Percentiles rank a stretch among this genome's conserved stretches.
phyloP scores from a whole-genome alignment of 768 basidiomycete species.

The Tylopilus subfusipes region DNA sequence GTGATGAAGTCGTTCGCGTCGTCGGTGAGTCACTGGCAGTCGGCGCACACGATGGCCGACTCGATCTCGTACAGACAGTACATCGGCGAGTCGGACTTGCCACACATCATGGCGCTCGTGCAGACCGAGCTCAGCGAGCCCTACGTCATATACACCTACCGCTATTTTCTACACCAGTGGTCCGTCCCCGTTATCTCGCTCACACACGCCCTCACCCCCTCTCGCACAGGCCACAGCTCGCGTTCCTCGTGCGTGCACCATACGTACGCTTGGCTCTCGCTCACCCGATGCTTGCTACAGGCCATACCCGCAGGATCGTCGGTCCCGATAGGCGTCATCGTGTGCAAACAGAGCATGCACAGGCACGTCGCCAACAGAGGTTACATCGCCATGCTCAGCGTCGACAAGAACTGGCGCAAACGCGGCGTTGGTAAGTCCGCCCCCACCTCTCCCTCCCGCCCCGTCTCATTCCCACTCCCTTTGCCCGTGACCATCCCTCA shows the following conservation, averaged over 20 bases:
- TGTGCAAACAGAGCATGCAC: conserved; percentile 96
- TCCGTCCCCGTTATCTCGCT: conserved; percentile 37
- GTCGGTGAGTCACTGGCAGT: too few species aligned
- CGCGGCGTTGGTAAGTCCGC: conserved; percentile 80
- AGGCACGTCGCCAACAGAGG: conserved; percentile 73
- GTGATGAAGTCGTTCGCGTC: background rate
- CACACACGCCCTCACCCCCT: background rate
- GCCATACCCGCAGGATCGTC: conserved; percentile 31
- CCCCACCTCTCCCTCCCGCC: background rate
- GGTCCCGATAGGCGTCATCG: conserved; percentile 83
- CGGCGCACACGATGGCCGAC: conserved; percentile 34
- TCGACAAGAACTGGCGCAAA: conserved; percentile 78
- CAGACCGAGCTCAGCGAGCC: conserved; percentile 94
- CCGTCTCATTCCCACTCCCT: background rate
- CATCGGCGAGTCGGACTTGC: conserved; percentile 71
- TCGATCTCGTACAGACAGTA: conserved; percentile 62
- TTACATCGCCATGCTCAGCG: conserved; percentile 98
- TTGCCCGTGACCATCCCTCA: conserved; percentile 2
- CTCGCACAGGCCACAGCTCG: conserved; percentile 74
- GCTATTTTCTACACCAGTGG: conserved; percentile 97
- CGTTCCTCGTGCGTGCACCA: conserved; percentile 57
- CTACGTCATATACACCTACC: conserved; percentile 93
- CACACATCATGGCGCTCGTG: conserved; percentile 81
- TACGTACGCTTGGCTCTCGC: rapidly evolving
- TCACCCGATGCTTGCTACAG: conserved; percentile 9